Evolutionary conservation across 305 asterid species (phyloP).

Genomic region (Fraxinus xanthoxyloides): DNA sequence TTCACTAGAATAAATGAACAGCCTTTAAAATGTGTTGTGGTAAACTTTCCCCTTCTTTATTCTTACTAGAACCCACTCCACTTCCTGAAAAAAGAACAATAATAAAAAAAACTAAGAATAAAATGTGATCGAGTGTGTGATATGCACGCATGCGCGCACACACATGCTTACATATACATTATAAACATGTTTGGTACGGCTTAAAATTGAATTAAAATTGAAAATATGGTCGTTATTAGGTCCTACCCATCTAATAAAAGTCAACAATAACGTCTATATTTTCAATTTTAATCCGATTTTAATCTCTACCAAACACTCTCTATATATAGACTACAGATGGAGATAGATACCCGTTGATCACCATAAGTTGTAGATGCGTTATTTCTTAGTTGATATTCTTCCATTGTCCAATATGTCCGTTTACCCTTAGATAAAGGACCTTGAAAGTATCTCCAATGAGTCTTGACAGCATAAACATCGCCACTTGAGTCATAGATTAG

Average conservation of each 20-base stretch:
- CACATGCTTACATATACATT: too few species aligned
- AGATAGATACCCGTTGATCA: slow-evolving; percentile 9
- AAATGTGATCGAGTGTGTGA: background rate
- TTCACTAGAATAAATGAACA: background rate
- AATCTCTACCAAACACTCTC: too few species aligned
- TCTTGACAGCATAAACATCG: slow-evolving; percentile 24
- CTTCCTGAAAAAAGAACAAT: slow-evolving; percentile 5
- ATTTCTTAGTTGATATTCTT: slow-evolving; percentile 18
- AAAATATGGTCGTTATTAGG: too few species aligned
- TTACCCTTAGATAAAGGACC: background rate
- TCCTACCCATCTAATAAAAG: too few species aligned
- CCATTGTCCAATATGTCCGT: slow-evolving; percentile 37
- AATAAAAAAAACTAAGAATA: background rate
- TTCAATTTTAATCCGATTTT: too few species aligned
- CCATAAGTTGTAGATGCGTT: background rate
- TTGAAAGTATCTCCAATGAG: slow-evolving; percentile 19
- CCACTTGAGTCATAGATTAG: slow-evolving; percentile 21
- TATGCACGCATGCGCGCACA: background rate
- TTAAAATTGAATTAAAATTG: too few species aligned
- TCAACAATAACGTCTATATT: too few species aligned
- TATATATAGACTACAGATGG: background rate
- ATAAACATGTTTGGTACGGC: too few species aligned
- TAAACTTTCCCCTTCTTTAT: slow-evolving; percentile 25
- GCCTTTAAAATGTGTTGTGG: background rate
- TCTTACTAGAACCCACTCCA: slow-evolving; percentile 35